Conservation (phyloP, 2,329 filamentous ascomycete genomes). For the Mycocentrospora acerina region DNA sequence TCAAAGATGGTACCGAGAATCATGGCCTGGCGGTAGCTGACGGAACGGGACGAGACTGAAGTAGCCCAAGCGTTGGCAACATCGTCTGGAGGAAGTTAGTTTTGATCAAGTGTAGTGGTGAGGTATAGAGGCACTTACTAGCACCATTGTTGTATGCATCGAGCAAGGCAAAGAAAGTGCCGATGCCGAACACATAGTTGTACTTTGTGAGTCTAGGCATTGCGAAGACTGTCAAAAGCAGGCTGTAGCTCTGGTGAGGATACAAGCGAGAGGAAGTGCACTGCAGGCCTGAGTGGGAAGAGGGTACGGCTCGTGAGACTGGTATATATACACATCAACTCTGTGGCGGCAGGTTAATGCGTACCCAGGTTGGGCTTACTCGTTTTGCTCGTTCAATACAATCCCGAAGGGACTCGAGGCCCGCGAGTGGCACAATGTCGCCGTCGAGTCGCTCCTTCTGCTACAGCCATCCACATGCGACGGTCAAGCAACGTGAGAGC, state of each 20-base stretch:
- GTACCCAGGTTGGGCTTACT: constrained; percentile 12
- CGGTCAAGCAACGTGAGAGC: too few species aligned
- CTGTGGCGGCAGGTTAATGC: constrained; percentile 11
- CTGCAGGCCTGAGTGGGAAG: constrained; percentile 17
- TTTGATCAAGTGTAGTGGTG: not conserved
- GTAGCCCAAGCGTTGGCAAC: constrained; percentile 84
- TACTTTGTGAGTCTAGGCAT: constrained; percentile 47
- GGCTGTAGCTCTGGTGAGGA: constrained; percentile 9
- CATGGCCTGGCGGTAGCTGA: constrained; percentile 66
- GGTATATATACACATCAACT: constrained; percentile 21
- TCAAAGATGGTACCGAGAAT: constrained; percentile 50
- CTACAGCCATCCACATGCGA: too few species aligned
- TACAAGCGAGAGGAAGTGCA: constrained; percentile 15
- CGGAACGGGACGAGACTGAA: constrained; percentile 75
- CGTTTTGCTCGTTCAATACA: constrained; percentile 1
- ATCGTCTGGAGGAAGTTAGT: constrained; percentile 59
- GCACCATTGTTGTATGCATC: constrained; percentile 80
- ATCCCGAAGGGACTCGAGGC: too few species aligned
- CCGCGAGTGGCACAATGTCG: too few species aligned
- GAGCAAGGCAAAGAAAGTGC: constrained; percentile 73
- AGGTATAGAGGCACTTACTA: constrained; percentile 55
- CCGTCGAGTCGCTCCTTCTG: too few species aligned
- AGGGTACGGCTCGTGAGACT: constrained; percentile 12
- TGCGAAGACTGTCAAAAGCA: constrained; percentile 10
- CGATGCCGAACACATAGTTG: constrained; percentile 72